Percentiles rank a stretch among this genome's conserved stretches.
Conservation (phyloP, 768 basidiomycete genomes). For the Agaricus subrufescens region DNA sequence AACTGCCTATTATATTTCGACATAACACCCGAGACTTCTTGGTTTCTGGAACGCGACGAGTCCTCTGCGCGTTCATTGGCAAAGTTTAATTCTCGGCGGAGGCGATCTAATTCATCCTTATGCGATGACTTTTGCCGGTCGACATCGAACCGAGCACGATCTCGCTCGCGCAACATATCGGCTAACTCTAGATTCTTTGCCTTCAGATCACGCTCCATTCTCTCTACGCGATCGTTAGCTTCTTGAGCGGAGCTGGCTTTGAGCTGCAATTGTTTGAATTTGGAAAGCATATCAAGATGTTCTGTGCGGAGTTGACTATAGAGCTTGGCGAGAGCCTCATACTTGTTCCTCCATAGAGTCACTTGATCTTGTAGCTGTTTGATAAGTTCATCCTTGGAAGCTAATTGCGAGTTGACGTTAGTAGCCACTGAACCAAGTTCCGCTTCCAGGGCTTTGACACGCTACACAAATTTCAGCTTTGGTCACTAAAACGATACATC, state of each 20-base stretch:
- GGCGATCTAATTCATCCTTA: slow-evolving; percentile 90
- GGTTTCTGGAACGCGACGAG: slow-evolving; percentile 83
- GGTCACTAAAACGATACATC: neutral
- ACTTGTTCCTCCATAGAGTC: slow-evolving; percentile 95
- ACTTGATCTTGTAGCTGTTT: slow-evolving; percentile 96
- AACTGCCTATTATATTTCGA: slow-evolving; percentile 94
- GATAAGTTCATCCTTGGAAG: slow-evolving; percentile 93
- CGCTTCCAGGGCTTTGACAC: slow-evolving; percentile 93
- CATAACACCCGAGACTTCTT: slow-evolving; percentile 85
- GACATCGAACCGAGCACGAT: slow-evolving; percentile 91
- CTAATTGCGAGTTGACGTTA: slow-evolving; percentile 81
- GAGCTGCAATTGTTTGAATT: slow-evolving; percentile 95
- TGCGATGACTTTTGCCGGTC: slow-evolving; percentile 92
- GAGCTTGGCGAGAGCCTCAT: slow-evolving; percentile 95
- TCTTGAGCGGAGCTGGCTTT: slow-evolving; percentile 99
- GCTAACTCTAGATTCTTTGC: slow-evolving; percentile 98
- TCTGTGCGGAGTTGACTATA: slow-evolving; percentile 98
- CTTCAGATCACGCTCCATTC: slow-evolving; percentile 98
- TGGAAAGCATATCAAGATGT: slow-evolving; percentile 94
- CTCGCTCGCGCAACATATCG: slow-evolving; percentile 97
- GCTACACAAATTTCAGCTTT: slow-evolving; percentile 35
- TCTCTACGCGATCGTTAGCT: slow-evolving; percentile 96
- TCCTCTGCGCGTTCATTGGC: slow-evolving; percentile 99
- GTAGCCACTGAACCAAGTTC: slow-evolving; percentile 72
- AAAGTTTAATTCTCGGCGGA: slow-evolving; percentile 88